Evolutionary conservation across 805 yeast genomes (phyloP), one percentile per base, ranked within the genome.

Genomic region (Naumovozyma castellii): DNA sequence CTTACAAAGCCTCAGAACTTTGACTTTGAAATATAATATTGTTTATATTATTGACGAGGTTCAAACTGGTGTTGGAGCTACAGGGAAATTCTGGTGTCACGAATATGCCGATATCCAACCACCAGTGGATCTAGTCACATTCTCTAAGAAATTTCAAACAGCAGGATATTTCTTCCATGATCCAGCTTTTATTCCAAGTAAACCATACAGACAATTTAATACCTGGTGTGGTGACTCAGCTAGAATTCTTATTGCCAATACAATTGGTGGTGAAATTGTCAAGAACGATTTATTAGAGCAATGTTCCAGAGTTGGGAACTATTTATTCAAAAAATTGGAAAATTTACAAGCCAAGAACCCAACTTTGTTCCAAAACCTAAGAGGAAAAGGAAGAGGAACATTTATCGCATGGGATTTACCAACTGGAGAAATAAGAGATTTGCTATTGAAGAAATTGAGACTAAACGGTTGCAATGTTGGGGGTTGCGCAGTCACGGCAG

Each of bases 161-260:
- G 84, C 84, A 3, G 85, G 85, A 33, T 79, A 76, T 64, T 79
- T 69, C 64, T 79, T 74, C 68, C 69, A 69, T 45, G 77, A 78
- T 59, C 71, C 72, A 12, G 67, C 67, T 14, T 69, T 78, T 53
- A 72, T 74, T 45, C 83, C 84, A 36, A 70, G 69, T 47, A 68
- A 68, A 50, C 72, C 84, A 18, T 79, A 73, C 63, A 71, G 84
- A 64, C 84, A 78, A 56, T 79, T 79, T 66, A 79, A 79, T 69
- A 79, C 85, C 43, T 79, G 85, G 85, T 78, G 84, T 60, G 85
- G 84, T 49, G 84, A 79, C 57, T 82, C 84, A 45, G 72, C 83
- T 13, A 75, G 75, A 63, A 79, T 80, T 57, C 64, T 78, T 39
- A 67, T 78, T 50, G 83, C 84, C 31, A 71, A 71, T 48, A 65